These are phyloP conservation scores for Blastobotrys apis DNA, from an alignment of 1,139 yeast genomes.

Conservation along the genomic window DNA sequence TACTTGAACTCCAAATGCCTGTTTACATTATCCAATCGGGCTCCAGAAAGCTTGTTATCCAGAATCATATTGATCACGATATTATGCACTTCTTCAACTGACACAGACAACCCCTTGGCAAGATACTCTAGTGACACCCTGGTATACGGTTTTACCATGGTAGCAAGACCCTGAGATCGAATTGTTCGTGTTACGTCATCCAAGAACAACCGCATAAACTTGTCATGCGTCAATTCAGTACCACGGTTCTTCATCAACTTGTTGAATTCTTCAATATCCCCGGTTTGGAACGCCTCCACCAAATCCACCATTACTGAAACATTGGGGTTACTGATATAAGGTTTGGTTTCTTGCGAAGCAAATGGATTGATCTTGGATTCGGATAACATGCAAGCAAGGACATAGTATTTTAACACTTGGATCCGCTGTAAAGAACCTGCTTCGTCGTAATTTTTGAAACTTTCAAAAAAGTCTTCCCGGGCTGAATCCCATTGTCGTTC, in stretches of 20 bases:
- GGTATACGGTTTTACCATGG: conserved; percentile 40
- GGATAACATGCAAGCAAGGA: conserved; percentile 59
- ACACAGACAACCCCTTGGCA: conserved; percentile 28
- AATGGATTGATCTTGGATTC: conserved; percentile 66
- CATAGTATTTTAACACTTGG: conserved; percentile 55
- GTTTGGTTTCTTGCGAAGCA: conserved; percentile 46
- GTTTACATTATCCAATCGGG: conserved; percentile 42
- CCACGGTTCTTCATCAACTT: conserved; percentile 27
- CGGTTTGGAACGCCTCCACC: conserved; percentile 37
- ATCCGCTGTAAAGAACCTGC: conserved; percentile 61
- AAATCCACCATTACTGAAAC: conserved; percentile 38
- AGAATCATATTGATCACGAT: conserved; percentile 44
- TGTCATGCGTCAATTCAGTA: conserved; percentile 28
- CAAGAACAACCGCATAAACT: conserved; percentile 30
- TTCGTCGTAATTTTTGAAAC: conserved; percentile 75
- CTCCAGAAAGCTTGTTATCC: conserved; percentile 43
- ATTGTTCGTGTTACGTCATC: conserved; percentile 34
- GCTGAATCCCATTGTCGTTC: conserved; percentile 57
- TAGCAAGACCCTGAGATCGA: conserved; percentile 36
- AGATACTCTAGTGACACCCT: conserved; percentile 35
- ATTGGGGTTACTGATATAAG: conserved; percentile 40
- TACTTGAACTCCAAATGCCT: conserved; percentile 16
- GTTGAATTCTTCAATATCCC: conserved; percentile 38
- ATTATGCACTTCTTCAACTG: conserved; percentile 38
- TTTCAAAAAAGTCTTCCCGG: conserved; percentile 61